phyloP scores from a whole-genome alignment of 768 basidiomycete genomes.

The Lentinula edodes region DNA sequence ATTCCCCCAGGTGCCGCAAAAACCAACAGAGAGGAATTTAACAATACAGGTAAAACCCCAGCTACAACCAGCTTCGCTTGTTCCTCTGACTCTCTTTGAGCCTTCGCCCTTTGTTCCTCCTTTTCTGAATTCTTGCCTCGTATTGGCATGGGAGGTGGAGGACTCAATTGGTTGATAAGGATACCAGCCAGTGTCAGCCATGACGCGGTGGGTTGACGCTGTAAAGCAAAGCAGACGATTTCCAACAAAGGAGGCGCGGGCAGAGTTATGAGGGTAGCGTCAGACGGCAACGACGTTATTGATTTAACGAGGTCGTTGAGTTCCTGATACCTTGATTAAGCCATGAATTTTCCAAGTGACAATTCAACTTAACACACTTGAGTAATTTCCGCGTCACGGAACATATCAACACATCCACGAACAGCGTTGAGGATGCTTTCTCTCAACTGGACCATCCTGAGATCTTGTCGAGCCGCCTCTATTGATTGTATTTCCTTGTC shows the following conservation, averaged over 20 bases:
- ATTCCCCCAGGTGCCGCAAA: slow-evolving; percentile 58
- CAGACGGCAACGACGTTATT: slow-evolving; percentile 74
- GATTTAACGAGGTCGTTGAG: slow-evolving; percentile 82
- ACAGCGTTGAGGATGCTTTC: slow-evolving; percentile 60
- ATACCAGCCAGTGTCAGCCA: slow-evolving; percentile 85
- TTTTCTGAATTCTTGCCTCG: slow-evolving; percentile 37
- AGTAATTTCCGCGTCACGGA: slow-evolving; percentile 74
- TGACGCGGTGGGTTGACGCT: slow-evolving; percentile 67
- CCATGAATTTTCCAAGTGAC: not conserved
- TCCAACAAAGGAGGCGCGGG: slow-evolving; percentile 79
- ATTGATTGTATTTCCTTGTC: slow-evolving; percentile 49
- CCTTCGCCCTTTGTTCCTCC: not conserved
- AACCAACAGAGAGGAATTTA: slow-evolving; percentile 50
- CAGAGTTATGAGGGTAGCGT: slow-evolving; percentile 74
- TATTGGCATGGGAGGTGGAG: slow-evolving; percentile 48
- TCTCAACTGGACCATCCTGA: slow-evolving; percentile 56
- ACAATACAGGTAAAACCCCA: slow-evolving; percentile 47
- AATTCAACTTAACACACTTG: slow-evolving; percentile 47
- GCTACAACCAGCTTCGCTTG: slow-evolving; percentile 56
- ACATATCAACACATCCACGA: slow-evolving; percentile 58
- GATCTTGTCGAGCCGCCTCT: slow-evolving; percentile 57
- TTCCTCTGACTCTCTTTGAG: not conserved
- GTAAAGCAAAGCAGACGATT: slow-evolving; percentile 66
- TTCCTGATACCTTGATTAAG: slow-evolving; percentile 35
- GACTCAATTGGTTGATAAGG: slow-evolving; percentile 77